These are phyloP conservation scores for Citrus medica DNA, from an alignment of 345 rosid species.

Conservation along the genomic window DNA sequence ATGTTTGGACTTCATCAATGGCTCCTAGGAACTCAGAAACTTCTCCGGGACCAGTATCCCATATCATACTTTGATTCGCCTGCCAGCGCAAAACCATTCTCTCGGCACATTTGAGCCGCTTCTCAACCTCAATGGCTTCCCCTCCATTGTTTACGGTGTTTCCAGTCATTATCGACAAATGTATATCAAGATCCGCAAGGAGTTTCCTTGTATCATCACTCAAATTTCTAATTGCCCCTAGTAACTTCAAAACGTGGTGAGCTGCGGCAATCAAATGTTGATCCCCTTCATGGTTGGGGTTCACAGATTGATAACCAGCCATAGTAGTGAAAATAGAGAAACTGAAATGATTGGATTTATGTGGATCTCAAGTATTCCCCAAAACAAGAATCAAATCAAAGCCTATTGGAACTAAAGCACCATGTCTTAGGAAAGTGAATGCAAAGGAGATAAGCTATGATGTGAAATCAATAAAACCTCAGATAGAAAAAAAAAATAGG, in stretches of 20 bases:
- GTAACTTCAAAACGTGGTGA: slow-evolving; percentile 53
- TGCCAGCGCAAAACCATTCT: slow-evolving; percentile 50
- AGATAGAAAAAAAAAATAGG: neutral
- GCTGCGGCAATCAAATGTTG: slow-evolving; percentile 64
- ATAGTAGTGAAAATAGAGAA: slow-evolving; percentile 2
- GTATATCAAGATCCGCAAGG: slow-evolving; percentile 46
- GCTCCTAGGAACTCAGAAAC: slow-evolving; percentile 51
- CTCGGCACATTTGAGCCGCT: slow-evolving; percentile 43
- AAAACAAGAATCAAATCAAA: neutral
- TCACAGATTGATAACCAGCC: slow-evolving; percentile 25
- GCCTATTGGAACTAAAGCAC: neutral
- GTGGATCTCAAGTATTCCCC: neutral
- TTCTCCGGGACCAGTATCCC: slow-evolving; percentile 49
- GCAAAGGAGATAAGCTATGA: neutral
- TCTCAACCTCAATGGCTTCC: slow-evolving; percentile 35
- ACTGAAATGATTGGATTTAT: neutral
- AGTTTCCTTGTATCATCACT: slow-evolving; percentile 43
- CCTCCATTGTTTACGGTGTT: slow-evolving; percentile 29
- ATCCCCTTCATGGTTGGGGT: slow-evolving; percentile 45
- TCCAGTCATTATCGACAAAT: slow-evolving; percentile 39
- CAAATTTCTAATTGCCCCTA: slow-evolving; percentile 44
- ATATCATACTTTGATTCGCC: slow-evolving; percentile 35
- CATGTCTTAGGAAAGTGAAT: neutral
- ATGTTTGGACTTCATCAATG: slow-evolving; percentile 39
- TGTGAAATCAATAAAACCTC: neutral